Percentiles rank a stretch among this genome's conserved stretches.
phyloP scores from a whole-genome alignment of 2,329 filamentous ascomycete species.

The Phyllosticta ampelicida region DNA sequence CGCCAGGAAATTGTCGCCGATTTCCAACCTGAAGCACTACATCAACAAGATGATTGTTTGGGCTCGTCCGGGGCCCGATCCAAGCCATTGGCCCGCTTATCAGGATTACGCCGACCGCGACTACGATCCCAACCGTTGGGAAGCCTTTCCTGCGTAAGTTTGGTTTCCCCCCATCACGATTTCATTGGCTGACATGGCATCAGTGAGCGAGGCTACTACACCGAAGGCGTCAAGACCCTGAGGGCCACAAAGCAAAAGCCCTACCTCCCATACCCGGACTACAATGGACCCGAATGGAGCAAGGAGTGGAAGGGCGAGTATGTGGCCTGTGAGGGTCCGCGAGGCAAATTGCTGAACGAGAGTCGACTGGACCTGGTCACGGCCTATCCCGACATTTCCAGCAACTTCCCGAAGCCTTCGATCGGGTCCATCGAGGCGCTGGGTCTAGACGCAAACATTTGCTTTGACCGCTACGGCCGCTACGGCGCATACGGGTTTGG shows the following conservation, averaged over 20 bases:
- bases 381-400: conserved; percentile 49
- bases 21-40: conserved; percentile 23
- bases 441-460: conserved; percentile 41
- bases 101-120: conserved; percentile 30
- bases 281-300: conserved; percentile 54
- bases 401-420: conserved; percentile 27
- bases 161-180: not conserved
- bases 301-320: conserved; percentile 46
- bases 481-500: conserved; percentile 48
- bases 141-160: conserved; percentile 31
- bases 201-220: conserved; percentile 5
- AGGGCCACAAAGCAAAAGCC: conserved; percentile 35
- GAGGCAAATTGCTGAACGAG: conserved; percentile 40
- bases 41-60: conserved; percentile 34
- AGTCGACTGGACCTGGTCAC: conserved; percentile 51
- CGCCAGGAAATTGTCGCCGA: conserved; percentile 6
- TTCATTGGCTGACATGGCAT: not conserved
- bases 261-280: conserved; percentile 62
- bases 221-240: not conserved
- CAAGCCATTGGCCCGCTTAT: conserved; percentile 36
- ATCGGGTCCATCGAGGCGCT: conserved; percentile 29
- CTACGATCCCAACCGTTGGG: conserved; percentile 40
- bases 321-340: conserved; percentile 54
- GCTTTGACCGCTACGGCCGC: conserved; percentile 49
- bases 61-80: conserved; percentile 22